Evolutionary conservation across 805 yeast genomes (phyloP).

Genomic region (Maudiozyma serrabonitensis): DNA sequence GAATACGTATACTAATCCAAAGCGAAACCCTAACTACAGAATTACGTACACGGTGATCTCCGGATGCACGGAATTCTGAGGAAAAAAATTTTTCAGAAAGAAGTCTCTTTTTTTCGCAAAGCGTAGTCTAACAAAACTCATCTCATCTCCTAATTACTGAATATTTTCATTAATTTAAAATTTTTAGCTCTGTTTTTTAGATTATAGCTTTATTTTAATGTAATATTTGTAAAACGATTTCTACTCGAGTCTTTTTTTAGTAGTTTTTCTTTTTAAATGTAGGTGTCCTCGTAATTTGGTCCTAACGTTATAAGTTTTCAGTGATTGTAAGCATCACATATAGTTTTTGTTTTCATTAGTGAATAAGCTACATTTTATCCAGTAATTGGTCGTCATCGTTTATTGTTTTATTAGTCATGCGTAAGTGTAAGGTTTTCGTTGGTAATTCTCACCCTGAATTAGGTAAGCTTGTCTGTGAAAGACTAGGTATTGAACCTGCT

Average conservation of each 20-base stretch:
- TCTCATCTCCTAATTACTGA: background rate
- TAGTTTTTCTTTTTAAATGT: background rate
- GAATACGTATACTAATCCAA: background rate
- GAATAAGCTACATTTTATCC: background rate
- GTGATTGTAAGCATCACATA: background rate
- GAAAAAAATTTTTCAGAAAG: no score
- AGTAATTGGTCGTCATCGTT: background rate
- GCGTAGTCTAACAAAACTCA: background rate
- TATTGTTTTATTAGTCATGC: constrained; percentile 41
- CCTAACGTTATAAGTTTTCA: background rate
- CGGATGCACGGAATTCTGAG: background rate
- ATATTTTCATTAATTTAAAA: background rate
- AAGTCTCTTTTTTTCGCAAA: background rate
- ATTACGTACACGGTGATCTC: background rate
- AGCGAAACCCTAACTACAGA: background rate
- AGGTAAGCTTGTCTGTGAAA: constrained; percentile 81
- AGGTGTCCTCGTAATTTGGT: background rate
- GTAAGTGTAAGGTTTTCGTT: constrained; percentile 93
- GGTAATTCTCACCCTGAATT: constrained; percentile 95
- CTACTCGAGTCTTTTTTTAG: background rate
- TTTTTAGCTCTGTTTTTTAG: background rate
- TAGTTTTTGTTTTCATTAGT: background rate
- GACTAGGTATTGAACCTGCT: constrained; percentile 88
- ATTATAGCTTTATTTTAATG: background rate
- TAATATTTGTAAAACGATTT: no score